Evolutionary conservation across 345 rosid species (phyloP).

Genomic region (Linum tenue): DNA sequence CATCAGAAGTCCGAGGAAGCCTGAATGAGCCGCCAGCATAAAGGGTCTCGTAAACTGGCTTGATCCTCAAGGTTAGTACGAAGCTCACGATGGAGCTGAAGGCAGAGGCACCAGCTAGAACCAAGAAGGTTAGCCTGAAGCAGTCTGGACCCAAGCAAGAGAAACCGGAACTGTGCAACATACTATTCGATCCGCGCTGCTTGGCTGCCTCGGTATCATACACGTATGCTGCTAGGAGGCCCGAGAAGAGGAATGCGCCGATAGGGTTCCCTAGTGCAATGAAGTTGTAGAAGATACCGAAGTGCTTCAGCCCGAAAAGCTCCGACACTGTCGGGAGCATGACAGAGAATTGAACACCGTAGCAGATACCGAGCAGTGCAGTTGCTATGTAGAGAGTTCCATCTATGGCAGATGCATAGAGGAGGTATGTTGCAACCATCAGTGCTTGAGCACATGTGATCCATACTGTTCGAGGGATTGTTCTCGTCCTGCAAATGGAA

Average conservation of each 20-base stretch:
- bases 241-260: constrained; percentile 57
- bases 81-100: constrained; percentile 37
- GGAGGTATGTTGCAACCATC: constrained; percentile 45
- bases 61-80: constrained; percentile 35
- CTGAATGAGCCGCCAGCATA: constrained; percentile 58
- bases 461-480: constrained; percentile 53
- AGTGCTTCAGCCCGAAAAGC: constrained; percentile 57
- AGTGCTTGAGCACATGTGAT: constrained; percentile 41
- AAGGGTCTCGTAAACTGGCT: too few relatives aligned
- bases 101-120: constrained; percentile 41
- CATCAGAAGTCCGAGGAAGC: constrained; percentile 29
- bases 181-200: constrained; percentile 24
- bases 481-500: constrained; percentile 39
- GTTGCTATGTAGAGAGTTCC: constrained; percentile 46
- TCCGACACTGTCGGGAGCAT: constrained; percentile 63
- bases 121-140: constrained; percentile 55
- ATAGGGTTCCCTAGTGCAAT: constrained; percentile 56
- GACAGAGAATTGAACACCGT: constrained; percentile 50
- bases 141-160: constrained; percentile 54
- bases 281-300: constrained; percentile 49
- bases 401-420: constrained; percentile 44
- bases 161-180: constrained; percentile 18
- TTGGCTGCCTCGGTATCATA: constrained; percentile 52
- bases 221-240: constrained; percentile 49
- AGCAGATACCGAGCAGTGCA: constrained; percentile 54